Evolutionary conservation across 2,329 filamentous ascomycete genomes (phyloP).

Genomic region (Aspergillus alliaceus): DNA sequence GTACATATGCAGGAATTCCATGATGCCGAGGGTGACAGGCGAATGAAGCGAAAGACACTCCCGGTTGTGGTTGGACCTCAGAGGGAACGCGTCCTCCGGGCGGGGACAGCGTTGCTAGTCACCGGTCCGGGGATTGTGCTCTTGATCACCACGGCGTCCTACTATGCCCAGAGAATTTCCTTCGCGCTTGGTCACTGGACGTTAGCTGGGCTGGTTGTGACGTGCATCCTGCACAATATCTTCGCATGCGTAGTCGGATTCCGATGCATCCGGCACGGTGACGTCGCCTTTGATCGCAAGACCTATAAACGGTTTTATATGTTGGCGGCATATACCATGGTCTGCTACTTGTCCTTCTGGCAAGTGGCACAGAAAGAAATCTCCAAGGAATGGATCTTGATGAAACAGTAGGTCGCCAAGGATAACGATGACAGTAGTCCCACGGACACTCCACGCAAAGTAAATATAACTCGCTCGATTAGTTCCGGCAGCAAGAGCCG

Average conservation of each 20-base stretch:
- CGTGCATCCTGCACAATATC: not conserved
- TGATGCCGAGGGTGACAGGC: slow-evolving; percentile 10
- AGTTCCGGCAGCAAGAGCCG: slow-evolving; percentile 14
- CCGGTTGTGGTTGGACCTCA: slow-evolving; percentile 3
- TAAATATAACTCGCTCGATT: not conserved
- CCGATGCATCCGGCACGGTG: not conserved
- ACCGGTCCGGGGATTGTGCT: not conserved
- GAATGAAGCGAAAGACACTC: slow-evolving; percentile 1
- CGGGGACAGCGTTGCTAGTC: not conserved
- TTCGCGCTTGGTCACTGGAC: not conserved
- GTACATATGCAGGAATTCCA: slow-evolving; percentile 15
- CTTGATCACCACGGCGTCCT: not conserved
- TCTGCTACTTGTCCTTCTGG: slow-evolving; percentile 5
- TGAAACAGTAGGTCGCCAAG: too few species aligned
- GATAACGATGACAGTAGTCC: not conserved
- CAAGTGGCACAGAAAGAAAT: not conserved
- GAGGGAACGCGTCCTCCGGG: not conserved
- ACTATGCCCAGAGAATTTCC: not conserved
- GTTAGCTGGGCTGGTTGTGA: not conserved
- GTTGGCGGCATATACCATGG: slow-evolving; percentile 5
- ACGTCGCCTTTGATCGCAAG: slow-evolving; percentile 3
- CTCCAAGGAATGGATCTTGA: too few species aligned
- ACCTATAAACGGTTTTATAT: slow-evolving; percentile 8
- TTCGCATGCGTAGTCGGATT: not conserved
- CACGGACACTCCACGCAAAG: not conserved